Base-by-base conservation (phyloP, 1,284 basidiomycete genomes). In the Microbotryum violaceum region DNA sequence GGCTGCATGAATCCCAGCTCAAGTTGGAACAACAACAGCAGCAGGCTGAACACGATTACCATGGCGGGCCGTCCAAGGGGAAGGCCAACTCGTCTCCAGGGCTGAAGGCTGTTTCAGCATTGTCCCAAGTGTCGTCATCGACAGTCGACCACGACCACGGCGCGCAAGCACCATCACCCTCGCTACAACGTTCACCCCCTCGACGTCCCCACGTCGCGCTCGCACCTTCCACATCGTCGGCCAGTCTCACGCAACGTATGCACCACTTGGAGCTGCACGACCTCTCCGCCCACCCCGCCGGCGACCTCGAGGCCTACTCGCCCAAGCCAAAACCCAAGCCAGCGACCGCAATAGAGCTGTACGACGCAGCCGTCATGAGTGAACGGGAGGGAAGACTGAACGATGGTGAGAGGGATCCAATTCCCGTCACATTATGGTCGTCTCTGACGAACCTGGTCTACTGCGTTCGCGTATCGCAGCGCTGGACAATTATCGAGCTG, bases 331-430 rank as follows among this genome's bases (percentile, higher is more conserved):
- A 50, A 55, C 27, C 29, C 33, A 52, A 42, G 42, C 29, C 7
- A 54, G 7, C 65, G 45, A 63, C 63, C 10, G 71, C 71, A 3
- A 54, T 72, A 44, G 71, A 71, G 50, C 57, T 68, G 42, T 72
- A 72, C 52, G 45, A 49, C 14, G 54, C 25, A 7, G 71, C 71
- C 2, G 71, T 72, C 1, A 23, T 14, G 29, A 56, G 57, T n/a
- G 71, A 72, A 57, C 61, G 60, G 12, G 65, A 70, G 46, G 71
- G 71, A 10, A 49, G 67, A 20, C 48, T 72, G 33, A 67, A 68
- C 27, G 67, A 69, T 31, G 70, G 67, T 68, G 31, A 51, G 64
- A 31, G 31, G 45, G 64, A 31, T 16, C n/a, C 12, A 12, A 21
- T 21, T 23, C 37, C n/a, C 46, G 16, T 21, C 18, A 9, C 21